Evolutionary conservation across 2,329 filamentous ascomycete genomes (phyloP), one percentile per base, ranked within the genome.

Genomic region (Harringtonia lauricola): DNA sequence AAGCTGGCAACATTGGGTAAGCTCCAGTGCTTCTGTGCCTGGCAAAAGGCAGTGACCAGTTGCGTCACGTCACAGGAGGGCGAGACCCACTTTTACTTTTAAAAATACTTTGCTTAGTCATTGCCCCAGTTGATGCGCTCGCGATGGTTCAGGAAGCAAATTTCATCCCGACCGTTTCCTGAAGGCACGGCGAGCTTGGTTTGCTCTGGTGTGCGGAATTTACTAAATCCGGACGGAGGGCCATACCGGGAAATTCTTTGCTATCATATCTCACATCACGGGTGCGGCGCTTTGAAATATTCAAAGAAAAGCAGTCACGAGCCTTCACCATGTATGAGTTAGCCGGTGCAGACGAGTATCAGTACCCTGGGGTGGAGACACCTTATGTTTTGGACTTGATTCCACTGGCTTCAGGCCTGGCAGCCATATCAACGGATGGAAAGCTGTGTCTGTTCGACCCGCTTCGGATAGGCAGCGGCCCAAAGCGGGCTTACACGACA

Each of bases 381-480:
- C 50, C 53, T 41, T 83, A 81, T 57, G 70, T 81, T 29, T 70
- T 79, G 40, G 70, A 76, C 47, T 64, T 83, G 42, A 63, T 71
- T 22, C 67, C 72, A n/a, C 63, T 72, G 4, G 52, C 64, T 1
- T 57, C 62, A 2, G 66, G 71, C 6, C 66, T 84, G 34, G 77
- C 75, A 2, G 71, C 76, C 15, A 82, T 83, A 45, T 74, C 79
- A 3, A 86, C 83, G 0, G 81, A 87, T 62, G 77, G 86, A 60
- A 71, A 68, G n/a, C 66, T 89, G 18, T 72, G 76, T 24, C 62
- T 86, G 17, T 72, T 88, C 50, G 72, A 84, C 56, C 72, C 80
- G 0, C 51, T 64, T 2, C 70, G 67, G 21, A 64, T 88, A 21
- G 66, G 67, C 43, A 57, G 66, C 3, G 68, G 74, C 0, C 70